Conservation (phyloP, 441 rosid genomes). For the Hura crepitans region DNA sequence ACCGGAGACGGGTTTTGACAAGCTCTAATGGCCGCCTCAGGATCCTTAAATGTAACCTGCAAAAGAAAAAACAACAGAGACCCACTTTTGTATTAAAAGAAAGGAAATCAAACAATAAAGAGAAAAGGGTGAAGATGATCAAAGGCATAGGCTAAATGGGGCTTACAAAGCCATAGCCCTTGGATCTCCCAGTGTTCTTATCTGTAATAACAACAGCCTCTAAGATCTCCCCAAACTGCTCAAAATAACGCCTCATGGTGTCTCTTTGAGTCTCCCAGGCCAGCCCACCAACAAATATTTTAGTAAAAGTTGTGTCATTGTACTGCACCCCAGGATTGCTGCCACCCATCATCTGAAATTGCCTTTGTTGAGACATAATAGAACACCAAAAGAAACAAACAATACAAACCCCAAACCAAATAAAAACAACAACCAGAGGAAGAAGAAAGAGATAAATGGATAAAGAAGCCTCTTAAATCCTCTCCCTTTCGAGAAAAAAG, state of each 20-base stretch:
- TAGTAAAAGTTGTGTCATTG: constrained; percentile 81
- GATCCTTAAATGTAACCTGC: constrained; percentile 93
- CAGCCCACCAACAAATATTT: constrained; percentile 92
- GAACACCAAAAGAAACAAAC: background rate
- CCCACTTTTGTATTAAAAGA: too few relatives aligned
- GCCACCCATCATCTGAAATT: constrained; percentile 63
- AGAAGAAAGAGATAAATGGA: background rate
- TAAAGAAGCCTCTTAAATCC: constrained; percentile 13
- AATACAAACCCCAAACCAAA: too few relatives aligned
- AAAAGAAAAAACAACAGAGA: too few relatives aligned
- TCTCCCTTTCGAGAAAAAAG: constrained; percentile 4
- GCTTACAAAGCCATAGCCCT: constrained; percentile 98
- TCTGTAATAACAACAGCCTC: constrained; percentile 93
- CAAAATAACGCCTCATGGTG: constrained; percentile 72
- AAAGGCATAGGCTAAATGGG: too few relatives aligned
- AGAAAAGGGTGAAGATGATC: background rate
- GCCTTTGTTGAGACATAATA: constrained; percentile 63
- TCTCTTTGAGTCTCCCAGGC: constrained; percentile 97
- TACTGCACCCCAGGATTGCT: constrained; percentile 49
- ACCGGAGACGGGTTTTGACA: constrained; percentile 90
- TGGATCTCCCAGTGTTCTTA: constrained; percentile 91
- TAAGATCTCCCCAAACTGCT: constrained; percentile 81
- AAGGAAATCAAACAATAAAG: too few relatives aligned
- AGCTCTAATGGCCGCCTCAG: constrained; percentile 88
- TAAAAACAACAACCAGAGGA: background rate